Conservation (phyloP, 1,284 basidiomycete genomes). For the Amylostereum areolatum region DNA sequence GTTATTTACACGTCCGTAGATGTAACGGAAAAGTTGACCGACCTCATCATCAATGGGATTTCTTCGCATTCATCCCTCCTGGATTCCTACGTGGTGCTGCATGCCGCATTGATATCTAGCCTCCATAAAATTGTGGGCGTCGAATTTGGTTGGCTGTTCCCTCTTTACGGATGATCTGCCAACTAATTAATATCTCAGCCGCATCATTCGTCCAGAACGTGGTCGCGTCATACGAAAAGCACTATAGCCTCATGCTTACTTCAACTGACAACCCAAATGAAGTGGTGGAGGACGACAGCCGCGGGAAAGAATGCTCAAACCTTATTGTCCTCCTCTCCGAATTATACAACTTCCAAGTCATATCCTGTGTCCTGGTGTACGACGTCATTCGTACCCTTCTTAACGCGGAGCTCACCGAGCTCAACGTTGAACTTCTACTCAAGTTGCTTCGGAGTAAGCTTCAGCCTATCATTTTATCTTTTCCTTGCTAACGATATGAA, state of each 20-base stretch:
- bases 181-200: slow-evolving; percentile 34
- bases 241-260: slow-evolving; percentile 31
- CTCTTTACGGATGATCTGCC: slow-evolving; percentile 11
- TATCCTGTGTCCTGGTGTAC: slow-evolving; percentile 85
- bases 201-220: slow-evolving; percentile 74
- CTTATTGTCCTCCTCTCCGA: slow-evolving; percentile 85
- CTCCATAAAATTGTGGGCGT: slow-evolving; percentile 84
- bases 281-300: slow-evolving; percentile 24
- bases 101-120: slow-evolving; percentile 84
- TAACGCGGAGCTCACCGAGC: slow-evolving; percentile 61
- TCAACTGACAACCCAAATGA: slow-evolving; percentile 11
- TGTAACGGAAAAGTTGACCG: slow-evolving; percentile 78
- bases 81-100: slow-evolving; percentile 88
- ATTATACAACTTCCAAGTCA: slow-evolving; percentile 93
- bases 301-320: slow-evolving; percentile 86
- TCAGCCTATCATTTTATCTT: not conserved
- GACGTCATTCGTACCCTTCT: slow-evolving; percentile 85
- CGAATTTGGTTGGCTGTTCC: slow-evolving; percentile 70
- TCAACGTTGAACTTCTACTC: slow-evolving; percentile 82
- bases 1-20: slow-evolving; percentile 35
- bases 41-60: slow-evolving; percentile 78
- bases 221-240: slow-evolving; percentile 59
- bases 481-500: slow-evolving; percentile 23
- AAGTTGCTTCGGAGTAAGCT: slow-evolving; percentile 80
- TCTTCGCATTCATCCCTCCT: slow-evolving; percentile 79